phyloP scores from a whole-genome alignment of 2,329 filamentous ascomycete genomes.

The Alternaria sp. region DNA sequence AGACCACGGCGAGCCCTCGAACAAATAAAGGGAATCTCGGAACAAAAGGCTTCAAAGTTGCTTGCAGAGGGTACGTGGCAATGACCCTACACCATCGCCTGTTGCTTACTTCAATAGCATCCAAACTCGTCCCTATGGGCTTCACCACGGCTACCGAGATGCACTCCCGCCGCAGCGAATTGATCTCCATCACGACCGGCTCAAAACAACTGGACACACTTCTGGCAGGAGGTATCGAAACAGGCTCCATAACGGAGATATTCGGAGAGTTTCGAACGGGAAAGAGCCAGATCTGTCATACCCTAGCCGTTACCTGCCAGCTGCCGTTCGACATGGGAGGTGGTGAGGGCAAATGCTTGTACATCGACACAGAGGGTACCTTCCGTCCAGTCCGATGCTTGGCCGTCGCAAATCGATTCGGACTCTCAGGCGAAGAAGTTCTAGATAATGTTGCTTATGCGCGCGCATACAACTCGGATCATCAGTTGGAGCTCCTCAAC shows the following conservation, averaged over 20 bases:
- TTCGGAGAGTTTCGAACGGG: conserved; percentile 98
- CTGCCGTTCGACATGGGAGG: conserved; percentile 98
- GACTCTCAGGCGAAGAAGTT: conserved; percentile 94
- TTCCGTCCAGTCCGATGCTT: conserved; percentile 89
- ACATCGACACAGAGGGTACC: conserved; percentile 98
- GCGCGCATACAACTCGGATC: conserved; percentile 96
- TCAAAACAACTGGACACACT: conserved; percentile 97
- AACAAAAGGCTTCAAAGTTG: conserved; percentile 93
- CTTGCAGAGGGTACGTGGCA: conserved; percentile 78
- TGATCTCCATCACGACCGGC: conserved; percentile 97
- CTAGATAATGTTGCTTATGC: conserved; percentile 98
- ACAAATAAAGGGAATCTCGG: conserved; percentile 97
- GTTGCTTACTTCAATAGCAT: conserved; percentile 62
- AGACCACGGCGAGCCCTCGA: conserved; percentile 78
- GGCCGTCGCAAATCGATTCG: conserved; percentile 91
- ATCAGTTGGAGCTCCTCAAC: conserved; percentile 92
- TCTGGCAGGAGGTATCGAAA: conserved; percentile 92
- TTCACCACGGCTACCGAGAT: conserved; percentile 99
- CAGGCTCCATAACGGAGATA: conserved; percentile 95
- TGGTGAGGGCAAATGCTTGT: conserved; percentile 96
- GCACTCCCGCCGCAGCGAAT: conserved; percentile 93
- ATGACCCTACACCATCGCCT: background rate
- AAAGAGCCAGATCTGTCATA: conserved; percentile 98
- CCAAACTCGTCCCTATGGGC: conserved; percentile 96
- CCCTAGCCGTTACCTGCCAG: conserved; percentile 97